Evolutionary conservation across 495 filamentous ascomycete species (phyloP).

Genomic region (Penicillium soppii): DNA sequence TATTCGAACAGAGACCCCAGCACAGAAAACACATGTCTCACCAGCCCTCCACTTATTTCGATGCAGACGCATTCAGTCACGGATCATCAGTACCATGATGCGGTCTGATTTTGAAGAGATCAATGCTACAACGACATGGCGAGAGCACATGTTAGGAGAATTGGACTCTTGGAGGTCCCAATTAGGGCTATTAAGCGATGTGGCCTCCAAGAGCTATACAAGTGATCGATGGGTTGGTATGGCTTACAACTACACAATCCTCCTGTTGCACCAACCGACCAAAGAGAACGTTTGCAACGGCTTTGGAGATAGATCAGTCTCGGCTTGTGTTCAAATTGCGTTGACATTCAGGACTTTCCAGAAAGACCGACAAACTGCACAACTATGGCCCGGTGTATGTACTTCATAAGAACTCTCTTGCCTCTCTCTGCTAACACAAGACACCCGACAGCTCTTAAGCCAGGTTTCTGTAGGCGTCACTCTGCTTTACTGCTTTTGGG

Average conservation of each 20-base stretch:
- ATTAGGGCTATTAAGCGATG: slow-evolving; percentile 14
- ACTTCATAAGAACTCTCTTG: background rate
- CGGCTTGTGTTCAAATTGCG: slow-evolving; percentile 16
- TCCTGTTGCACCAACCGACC: slow-evolving; percentile 17
- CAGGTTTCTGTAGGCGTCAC: slow-evolving; percentile 21
- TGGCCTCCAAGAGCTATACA: slow-evolving; percentile 13
- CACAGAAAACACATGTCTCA: slow-evolving; percentile 19
- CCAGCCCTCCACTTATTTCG: slow-evolving; percentile 21
- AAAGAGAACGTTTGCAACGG: slow-evolving; percentile 9
- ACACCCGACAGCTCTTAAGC: slow-evolving; percentile 13
- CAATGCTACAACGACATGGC: slow-evolving; percentile 9
- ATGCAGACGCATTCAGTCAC: slow-evolving; percentile 21
- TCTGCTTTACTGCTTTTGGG: slow-evolving; percentile 25
- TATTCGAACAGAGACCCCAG: background rate
- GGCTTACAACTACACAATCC: slow-evolving; percentile 22
- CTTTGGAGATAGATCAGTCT: slow-evolving; percentile 12
- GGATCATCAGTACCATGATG: slow-evolving; percentile 21
- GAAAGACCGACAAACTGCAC: slow-evolving; percentile 23
- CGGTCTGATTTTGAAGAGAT: slow-evolving; percentile 15
- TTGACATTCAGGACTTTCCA: slow-evolving; percentile 20
- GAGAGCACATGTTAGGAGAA: slow-evolving; percentile 19
- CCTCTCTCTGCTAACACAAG: background rate
- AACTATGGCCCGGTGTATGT: slow-evolving; percentile 25
- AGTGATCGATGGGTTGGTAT: slow-evolving; percentile 26
- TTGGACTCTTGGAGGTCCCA: slow-evolving; percentile 18